phyloP scores from a whole-genome alignment of 164 flowering plant species.

The Macadamia tetraphylla region DNA sequence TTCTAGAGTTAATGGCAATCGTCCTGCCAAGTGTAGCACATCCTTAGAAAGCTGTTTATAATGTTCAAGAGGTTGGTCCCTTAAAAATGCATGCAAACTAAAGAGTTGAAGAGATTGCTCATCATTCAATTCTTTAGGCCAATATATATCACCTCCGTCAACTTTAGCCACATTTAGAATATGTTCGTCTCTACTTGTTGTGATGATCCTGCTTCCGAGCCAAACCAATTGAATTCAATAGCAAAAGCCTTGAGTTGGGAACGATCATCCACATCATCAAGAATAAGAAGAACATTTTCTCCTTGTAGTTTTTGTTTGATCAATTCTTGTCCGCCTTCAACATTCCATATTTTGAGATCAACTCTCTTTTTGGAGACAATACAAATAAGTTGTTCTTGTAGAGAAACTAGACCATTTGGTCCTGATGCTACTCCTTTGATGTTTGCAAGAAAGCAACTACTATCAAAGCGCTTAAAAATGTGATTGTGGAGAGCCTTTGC shows the following conservation, averaged over 20 bases:
- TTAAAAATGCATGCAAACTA: conserved; percentile 8
- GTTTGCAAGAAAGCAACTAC: no score
- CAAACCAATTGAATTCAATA: no score
- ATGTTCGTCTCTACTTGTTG: no score
- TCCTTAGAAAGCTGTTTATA: background rate
- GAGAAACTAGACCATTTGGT: no score
- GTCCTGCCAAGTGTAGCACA: background rate
- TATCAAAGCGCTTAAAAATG: no score
- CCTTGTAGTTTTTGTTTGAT: background rate
- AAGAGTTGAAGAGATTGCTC: no score
- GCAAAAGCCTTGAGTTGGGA: no score
- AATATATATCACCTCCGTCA: conserved; percentile 1
- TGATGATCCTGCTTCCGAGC: no score
- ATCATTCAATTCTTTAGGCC: background rate
- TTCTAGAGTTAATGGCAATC: background rate
- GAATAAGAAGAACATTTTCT: conserved; percentile 8
- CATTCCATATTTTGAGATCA: background rate
- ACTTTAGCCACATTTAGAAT: background rate
- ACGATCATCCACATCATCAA: no score
- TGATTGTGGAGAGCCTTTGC: no score
- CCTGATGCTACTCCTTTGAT: no score
- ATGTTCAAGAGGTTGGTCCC: background rate
- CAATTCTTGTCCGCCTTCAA: background rate
- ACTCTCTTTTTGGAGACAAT: background rate
- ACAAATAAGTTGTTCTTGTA: background rate